Percentiles rank a stretch among this genome's conserved stretches.
Conservation (phyloP, 2,329 filamentous ascomycete genomes). For the Botrytis squamosa region DNA sequence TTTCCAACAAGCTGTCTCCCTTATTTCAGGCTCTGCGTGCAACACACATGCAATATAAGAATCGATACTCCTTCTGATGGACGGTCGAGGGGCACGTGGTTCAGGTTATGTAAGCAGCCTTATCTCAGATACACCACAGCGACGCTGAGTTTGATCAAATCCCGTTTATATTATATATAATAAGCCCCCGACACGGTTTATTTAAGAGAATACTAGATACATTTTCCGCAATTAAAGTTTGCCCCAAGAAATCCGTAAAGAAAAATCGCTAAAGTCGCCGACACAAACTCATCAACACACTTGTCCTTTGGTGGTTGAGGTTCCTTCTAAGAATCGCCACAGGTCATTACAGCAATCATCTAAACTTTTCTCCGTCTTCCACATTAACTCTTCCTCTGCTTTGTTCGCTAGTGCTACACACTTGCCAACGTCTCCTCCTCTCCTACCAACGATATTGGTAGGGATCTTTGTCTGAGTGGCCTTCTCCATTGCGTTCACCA, state of each 20-base stretch:
- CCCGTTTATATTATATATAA: neutral
- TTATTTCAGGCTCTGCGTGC: too few relatives aligned
- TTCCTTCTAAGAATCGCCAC: slow-evolving; percentile 30
- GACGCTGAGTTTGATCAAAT: neutral
- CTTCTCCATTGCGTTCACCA: slow-evolving; percentile 43
- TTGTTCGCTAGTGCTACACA: slow-evolving; percentile 46
- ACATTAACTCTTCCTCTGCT: slow-evolving; percentile 46
- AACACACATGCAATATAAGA: too few relatives aligned
- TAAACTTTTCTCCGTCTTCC: slow-evolving; percentile 39
- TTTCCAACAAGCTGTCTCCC: too few relatives aligned
- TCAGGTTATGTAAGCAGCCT: slow-evolving; percentile 6
- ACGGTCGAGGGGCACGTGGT: neutral
- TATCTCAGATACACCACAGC: slow-evolving; percentile 3
- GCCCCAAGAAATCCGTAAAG: neutral
- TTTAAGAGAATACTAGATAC: neutral
- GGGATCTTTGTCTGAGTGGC: slow-evolving; percentile 43
- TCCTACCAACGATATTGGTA: slow-evolving; percentile 41
- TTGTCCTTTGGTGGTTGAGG: slow-evolving; percentile 2
- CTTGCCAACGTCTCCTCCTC: slow-evolving; percentile 46
- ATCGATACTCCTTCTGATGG: neutral
- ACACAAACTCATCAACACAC: neutral
- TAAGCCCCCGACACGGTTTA: neutral
- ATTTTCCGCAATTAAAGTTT: neutral
- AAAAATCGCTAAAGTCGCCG: neutral
- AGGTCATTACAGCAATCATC: slow-evolving; percentile 32